Percentiles rank a stretch among this genome's conserved stretches.
Evolutionary conservation across 768 basidiomycete species (phyloP).

Genomic region (Hypsizygus marmoreus): DNA sequence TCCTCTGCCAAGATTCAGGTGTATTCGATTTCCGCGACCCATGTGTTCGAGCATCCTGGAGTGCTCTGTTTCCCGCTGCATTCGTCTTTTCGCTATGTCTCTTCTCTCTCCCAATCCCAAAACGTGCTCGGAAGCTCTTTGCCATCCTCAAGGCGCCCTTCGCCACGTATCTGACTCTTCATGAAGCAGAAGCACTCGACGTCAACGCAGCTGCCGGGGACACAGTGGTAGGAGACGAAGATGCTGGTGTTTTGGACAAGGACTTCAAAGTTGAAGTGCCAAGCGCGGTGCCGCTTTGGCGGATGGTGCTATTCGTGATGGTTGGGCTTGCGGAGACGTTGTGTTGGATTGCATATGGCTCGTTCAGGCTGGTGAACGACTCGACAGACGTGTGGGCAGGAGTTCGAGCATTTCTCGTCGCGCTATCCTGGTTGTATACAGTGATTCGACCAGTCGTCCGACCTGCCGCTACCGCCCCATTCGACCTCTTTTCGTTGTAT

Average conservation of each 20-base stretch:
- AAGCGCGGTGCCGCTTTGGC: slow-evolving; percentile 53
- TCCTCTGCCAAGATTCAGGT: slow-evolving; percentile 32
- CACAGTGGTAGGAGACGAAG: slow-evolving; percentile 20
- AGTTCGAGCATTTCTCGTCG: slow-evolving; percentile 47
- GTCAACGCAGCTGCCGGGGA: slow-evolving; percentile 21
- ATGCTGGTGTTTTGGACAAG: no score
- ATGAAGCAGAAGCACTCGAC: slow-evolving; percentile 57
- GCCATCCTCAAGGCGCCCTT: slow-evolving; percentile 34
- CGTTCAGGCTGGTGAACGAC: slow-evolving; percentile 50
- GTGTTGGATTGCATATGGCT: slow-evolving; percentile 60
- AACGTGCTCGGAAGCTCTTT: slow-evolving; percentile 23
- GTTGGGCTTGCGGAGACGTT: slow-evolving; percentile 59
- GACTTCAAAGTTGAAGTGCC: slow-evolving; percentile 19
- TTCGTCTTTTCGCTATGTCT: slow-evolving; percentile 48
- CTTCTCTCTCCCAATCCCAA: slow-evolving; percentile 32
- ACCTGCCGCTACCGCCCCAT: slow-evolving; percentile 59
- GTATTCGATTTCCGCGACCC: slow-evolving; percentile 43
- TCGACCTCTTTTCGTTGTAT: slow-evolving; percentile 65
- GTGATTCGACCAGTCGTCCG: slow-evolving; percentile 55
- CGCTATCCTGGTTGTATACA: slow-evolving; percentile 68
- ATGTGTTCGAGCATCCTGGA: slow-evolving; percentile 56
- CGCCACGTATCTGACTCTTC: slow-evolving; percentile 46
- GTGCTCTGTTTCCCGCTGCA: slow-evolving; percentile 46
- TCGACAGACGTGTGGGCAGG: slow-evolving; percentile 30
- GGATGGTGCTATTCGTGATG: slow-evolving; percentile 55